phyloP scores from a whole-genome alignment of 176 grass and related monocot species.

The Cenchrus purpureus region DNA sequence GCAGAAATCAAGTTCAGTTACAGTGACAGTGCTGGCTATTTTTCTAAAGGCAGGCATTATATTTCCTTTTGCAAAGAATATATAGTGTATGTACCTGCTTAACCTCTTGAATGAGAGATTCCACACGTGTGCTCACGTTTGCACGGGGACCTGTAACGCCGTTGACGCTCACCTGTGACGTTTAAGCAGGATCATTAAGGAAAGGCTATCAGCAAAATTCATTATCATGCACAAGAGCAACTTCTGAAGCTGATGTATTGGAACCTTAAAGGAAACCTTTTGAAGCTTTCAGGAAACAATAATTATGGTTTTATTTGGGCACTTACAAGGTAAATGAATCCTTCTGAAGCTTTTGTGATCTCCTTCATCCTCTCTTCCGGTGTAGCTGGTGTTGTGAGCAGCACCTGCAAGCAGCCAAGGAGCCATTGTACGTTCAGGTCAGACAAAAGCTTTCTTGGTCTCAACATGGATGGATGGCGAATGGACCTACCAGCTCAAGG shows the following conservation, averaged over 20 bases:
- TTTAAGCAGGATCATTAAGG: background rate
- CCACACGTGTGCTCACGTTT: constrained; percentile 58
- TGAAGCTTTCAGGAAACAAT: background rate
- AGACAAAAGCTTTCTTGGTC: no score
- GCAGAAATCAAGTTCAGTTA: background rate
- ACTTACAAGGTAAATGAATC: no score
- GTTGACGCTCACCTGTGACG: constrained; percentile 55
- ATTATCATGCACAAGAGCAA: no score
- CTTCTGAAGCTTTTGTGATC: constrained; percentile 43
- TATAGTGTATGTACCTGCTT: constrained; percentile 43
- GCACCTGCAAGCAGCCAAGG: no score
- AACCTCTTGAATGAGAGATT: constrained; percentile 71
- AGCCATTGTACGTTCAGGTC: no score
- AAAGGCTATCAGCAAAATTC: no score
- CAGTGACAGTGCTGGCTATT: background rate
- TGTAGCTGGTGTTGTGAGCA: constrained; percentile 46
- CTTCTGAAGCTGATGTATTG: no score
- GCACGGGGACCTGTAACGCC: constrained; percentile 75
- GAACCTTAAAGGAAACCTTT: no score
- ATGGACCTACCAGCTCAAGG: constrained; percentile 65
- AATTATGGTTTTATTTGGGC: background rate
- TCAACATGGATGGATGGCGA: no score
- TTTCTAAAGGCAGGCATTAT: background rate
- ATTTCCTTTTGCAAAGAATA: background rate
- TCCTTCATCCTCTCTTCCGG: constrained; percentile 70